Base-by-base conservation (phyloP, 2,329 filamentous ascomycete species). In the Penicillium sp. region DNA sequence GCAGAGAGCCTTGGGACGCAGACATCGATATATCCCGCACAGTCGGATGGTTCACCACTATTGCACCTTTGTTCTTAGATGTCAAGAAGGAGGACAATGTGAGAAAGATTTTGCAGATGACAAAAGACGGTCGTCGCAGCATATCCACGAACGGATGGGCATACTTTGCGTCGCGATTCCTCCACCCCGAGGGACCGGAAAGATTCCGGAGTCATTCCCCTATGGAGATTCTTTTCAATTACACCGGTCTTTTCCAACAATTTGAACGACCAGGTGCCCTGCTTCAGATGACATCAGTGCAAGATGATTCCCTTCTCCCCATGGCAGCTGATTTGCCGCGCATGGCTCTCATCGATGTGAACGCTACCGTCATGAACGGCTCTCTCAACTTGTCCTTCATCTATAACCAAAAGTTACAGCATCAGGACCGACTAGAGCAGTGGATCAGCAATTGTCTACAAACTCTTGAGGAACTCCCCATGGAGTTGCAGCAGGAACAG, bases 221-320 rank as follows among this genome's bases (percentile, higher is more conserved):
- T 0, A 78, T 86, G 48, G 85, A 87, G 67, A 75, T 87, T 38
- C 77, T 85, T 35, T 86, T 87, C 68, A 86, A 79, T 56, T 84
- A 83, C 62, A 74, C 80, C 2, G 82, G 83, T 4, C 78, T 78
- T 0, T 71, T 80, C 17, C 78, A 82, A 49, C 77, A 80, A n/a
- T 67, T 83, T 0, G 79, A 82, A 50, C 74, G 31, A 35, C 31
- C 31, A 15, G 31, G 31, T 35, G 31, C 31, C 31, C 6, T 35
- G 12, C 31, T 35, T 15, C 31, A 35, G 31, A 35, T 35, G 31
- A 35, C 31, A 35, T 35, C 31, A 15, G 13, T 35, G 5, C 31
- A 35, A 3, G 31, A 35, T 35, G 31, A 35, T 35, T 35, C 31
- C 10, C 31, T 35, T 35, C 31, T 35, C 31, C 31, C 31, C 31